phyloP scores from a whole-genome alignment of 192 early-diverging fungal genomes.

The Pecoramyces ruminantium region DNA sequence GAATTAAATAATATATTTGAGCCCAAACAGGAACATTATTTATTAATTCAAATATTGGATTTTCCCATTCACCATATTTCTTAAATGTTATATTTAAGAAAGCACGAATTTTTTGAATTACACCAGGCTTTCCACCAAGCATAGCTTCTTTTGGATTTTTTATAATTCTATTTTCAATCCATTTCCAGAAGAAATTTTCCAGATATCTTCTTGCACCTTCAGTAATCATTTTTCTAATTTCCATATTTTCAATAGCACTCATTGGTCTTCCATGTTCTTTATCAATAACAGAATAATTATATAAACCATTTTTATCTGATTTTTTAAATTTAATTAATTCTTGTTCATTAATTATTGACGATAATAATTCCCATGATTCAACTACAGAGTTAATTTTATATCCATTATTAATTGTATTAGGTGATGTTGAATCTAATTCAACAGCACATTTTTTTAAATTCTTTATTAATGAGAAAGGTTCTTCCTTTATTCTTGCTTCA shows the following conservation, averaged over 20 bases:
- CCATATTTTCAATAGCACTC: background rate
- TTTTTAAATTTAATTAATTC: background rate
- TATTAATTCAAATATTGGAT: constrained; percentile 12
- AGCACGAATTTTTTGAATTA: constrained; percentile 33
- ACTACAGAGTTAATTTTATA: background rate
- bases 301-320: background rate
- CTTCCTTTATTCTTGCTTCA: background rate
- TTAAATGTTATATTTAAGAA: constrained; percentile 53
- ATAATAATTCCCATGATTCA: background rate
- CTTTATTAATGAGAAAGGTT: background rate
- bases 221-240: background rate
- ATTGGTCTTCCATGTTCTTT: background rate
- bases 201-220: background rate
- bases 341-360: background rate
- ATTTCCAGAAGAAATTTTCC: background rate
- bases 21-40: constrained; percentile 66
- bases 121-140: background rate
- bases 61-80: constrained; percentile 24
- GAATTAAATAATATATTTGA: constrained; percentile 63
- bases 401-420: background rate
- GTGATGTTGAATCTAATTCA: background rate
- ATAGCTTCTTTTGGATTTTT: background rate
- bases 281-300: background rate
- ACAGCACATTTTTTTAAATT: background rate
- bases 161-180: background rate